phyloP scores from a whole-genome alignment of 306 rosid genomes.

The Albizia julibrissin region DNA sequence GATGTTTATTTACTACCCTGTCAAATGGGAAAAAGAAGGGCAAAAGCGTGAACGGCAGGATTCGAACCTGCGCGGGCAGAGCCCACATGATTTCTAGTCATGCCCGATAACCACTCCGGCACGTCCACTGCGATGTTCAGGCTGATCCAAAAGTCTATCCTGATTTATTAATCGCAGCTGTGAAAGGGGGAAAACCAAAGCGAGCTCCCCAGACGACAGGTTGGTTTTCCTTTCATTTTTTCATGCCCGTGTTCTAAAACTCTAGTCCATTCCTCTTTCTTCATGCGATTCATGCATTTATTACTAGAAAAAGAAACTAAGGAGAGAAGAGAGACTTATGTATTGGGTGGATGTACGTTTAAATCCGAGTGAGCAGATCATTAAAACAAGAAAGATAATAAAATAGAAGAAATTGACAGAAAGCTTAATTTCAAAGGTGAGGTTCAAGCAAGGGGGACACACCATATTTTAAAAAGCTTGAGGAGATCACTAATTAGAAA shows the following conservation, averaged over 20 bases:
- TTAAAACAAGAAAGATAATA: no score
- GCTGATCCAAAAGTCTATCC: rapidly evolving
- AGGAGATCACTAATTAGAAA: no score
- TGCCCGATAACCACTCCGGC: slow-evolving; percentile 59
- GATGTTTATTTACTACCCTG: no score
- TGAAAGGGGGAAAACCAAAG: not conserved
- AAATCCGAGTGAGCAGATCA: no score
- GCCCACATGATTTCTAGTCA: slow-evolving; percentile 57
- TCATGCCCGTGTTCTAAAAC: not conserved
- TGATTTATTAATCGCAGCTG: not conserved
- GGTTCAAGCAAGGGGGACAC: no score
- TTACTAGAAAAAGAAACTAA: no score
- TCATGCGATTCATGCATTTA: not conserved
- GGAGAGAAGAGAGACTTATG: no score
- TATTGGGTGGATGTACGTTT: no score
- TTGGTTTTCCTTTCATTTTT: not conserved
- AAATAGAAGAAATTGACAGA: no score
- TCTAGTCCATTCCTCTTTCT: not conserved
- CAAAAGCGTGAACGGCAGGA: slow-evolving; percentile 42
- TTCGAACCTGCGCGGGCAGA: slow-evolving; percentile 53
- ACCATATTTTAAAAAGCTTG: no score
- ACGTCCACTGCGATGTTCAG: slow-evolving; percentile 35
- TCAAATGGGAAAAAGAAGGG: no score
- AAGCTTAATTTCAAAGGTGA: no score
- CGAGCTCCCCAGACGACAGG: not conserved